Conservation (phyloP, 2,329 filamentous ascomycete genomes). For the Microdochium bolleyi region DNA sequence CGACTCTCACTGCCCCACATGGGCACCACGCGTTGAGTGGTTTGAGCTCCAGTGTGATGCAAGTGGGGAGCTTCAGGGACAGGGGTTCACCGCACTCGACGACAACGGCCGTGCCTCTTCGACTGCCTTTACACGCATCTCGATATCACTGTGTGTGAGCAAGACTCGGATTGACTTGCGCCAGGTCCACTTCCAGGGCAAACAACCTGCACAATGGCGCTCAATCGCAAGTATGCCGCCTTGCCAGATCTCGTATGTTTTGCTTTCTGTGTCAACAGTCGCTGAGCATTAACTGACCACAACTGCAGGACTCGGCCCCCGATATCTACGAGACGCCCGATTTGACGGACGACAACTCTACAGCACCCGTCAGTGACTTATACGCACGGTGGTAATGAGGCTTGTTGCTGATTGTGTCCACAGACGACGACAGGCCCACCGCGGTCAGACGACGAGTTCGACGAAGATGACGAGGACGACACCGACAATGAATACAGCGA, state of each 20-base stretch:
- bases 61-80: not conserved
- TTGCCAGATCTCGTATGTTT: conserved; percentile 65
- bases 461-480: conserved; percentile 55
- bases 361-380: conserved; percentile 58
- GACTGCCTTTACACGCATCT: not conserved
- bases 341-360: conserved; percentile 82
- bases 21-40: not conserved
- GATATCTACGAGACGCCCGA: conserved; percentile 97
- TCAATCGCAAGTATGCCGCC: conserved; percentile 75
- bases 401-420: not conserved
- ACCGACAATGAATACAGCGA: conserved; percentile 21
- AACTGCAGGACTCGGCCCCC: conserved; percentile 70
- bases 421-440: conserved; percentile 49
- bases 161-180: not conserved
- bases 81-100: not conserved
- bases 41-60: not conserved
- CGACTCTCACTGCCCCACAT: not conserved
- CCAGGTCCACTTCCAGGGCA: not conserved
- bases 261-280: conserved; percentile 4
- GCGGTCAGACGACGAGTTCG: conserved; percentile 54
- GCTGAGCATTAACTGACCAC: conserved; percentile 11
- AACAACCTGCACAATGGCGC: conserved; percentile 45
- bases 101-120: conserved; percentile 3
- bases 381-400: conserved; percentile 5
- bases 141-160: not conserved